phyloP scores from a whole-genome alignment of 176 grass and related monocot genomes.

The Saccharum spontaneum region DNA sequence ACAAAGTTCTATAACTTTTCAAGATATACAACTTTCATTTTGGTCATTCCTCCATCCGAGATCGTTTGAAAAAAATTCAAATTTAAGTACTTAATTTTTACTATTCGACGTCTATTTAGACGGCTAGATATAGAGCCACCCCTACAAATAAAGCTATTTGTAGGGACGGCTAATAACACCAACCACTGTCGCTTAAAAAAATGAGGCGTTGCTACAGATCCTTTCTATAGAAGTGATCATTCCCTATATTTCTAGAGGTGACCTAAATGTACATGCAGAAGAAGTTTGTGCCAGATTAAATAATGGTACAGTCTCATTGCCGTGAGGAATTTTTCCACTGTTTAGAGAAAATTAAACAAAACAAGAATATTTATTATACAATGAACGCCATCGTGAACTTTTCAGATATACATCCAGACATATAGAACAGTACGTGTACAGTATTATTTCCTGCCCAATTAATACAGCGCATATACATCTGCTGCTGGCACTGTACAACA shows the following conservation, averaged over 20 bases:
- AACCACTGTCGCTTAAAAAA: no score
- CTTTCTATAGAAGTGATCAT: not conserved
- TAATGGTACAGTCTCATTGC: not conserved
- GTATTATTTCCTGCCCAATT: not conserved
- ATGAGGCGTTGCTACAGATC: no score
- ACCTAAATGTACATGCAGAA: not conserved
- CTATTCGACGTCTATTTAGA: no score
- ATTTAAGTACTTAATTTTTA: no score
- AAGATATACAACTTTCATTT: no score
- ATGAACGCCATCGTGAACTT: not conserved
- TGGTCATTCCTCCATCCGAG: no score
- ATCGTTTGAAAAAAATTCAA: no score
- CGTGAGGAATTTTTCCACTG: not conserved
- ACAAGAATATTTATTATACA: no score
- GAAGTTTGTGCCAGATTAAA: not conserved
- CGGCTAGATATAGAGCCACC: no score
- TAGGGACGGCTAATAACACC: no score
- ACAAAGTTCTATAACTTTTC: no score
- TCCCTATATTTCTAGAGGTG: not conserved
- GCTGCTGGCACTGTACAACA: constrained; percentile 11
- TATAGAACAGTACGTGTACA: constrained; percentile 1
- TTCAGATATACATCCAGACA: not conserved
- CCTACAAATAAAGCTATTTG: no score
- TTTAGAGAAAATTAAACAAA: not conserved
- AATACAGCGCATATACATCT: not conserved